phyloP scores from a whole-genome alignment of 2,329 filamentous ascomycete species.

The Chaetothyriales sp. region DNA sequence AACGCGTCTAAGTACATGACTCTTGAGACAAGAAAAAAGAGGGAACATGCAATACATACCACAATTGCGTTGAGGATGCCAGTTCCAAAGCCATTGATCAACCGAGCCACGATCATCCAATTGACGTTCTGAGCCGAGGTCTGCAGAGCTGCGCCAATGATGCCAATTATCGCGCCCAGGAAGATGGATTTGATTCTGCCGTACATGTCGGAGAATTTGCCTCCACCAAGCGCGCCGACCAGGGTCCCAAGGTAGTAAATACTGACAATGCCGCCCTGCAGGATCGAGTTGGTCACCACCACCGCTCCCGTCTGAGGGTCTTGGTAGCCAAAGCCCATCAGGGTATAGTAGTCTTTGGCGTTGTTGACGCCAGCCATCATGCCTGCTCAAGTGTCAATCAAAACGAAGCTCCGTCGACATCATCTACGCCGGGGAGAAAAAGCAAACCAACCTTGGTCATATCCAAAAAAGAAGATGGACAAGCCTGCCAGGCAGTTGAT shows the following conservation, averaged over 20 bases:
- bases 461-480: constrained; percentile 54
- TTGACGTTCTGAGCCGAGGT: constrained; percentile 46
- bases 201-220: constrained; percentile 47
- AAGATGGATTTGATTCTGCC: constrained; percentile 51
- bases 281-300: constrained; percentile 42
- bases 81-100: constrained; percentile 51
- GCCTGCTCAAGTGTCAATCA: background rate
- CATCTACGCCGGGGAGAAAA: background rate
- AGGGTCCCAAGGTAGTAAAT: constrained; percentile 45
- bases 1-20: constrained; percentile 3
- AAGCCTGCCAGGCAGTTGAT: constrained; percentile 50
- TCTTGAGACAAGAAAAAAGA: background rate
- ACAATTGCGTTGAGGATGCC: constrained; percentile 53
- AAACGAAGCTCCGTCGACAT: background rate
- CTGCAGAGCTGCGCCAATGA: constrained; percentile 49
- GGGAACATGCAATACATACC: background rate
- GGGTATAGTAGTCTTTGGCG: constrained; percentile 45
- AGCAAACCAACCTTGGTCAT: constrained; percentile 42
- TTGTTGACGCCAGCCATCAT: constrained; percentile 42
- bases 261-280: constrained; percentile 47
- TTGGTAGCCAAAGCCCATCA: constrained; percentile 51
- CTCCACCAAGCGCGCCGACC: constrained; percentile 47
- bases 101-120: constrained; percentile 55
- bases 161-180: constrained; percentile 41
- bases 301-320: constrained; percentile 32